Base-by-base conservation (phyloP, 176 grass and related monocot genomes). In the Pontederia crassipes region DNA sequence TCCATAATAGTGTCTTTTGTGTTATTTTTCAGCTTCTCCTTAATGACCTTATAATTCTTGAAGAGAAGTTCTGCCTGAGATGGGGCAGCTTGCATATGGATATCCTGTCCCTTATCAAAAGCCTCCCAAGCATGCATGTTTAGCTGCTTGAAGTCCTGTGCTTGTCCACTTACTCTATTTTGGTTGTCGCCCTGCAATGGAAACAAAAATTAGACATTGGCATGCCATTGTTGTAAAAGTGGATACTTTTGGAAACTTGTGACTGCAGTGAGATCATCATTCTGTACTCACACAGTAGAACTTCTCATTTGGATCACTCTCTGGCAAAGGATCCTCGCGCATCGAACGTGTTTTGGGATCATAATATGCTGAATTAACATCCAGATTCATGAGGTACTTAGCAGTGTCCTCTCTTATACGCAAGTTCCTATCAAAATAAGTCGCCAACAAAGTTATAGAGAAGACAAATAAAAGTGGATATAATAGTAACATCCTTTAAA, bases 371-470 rank as follows among this genome's bases (percentile, higher is more conserved):
- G 93, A 97, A 75, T 97, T 88, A 8, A 97, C 93, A 78, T 97
- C 93, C 2, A 97, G 74, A 52, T 97, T 97, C 67, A 97, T 57
- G 71, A 91, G 78, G 72, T 91, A 97, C 17, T 97, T 97, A 66
- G 84, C 92, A 24, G 92, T 91, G 71, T 97, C 92, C 82, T 97
- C 87, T 75, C 92, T 82, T 48, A 97, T 97, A 91, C 92, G 87
- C 75, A 97, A 77, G 67, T 97, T 97, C 77, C 87, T 89, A 80
- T 48, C 74, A 40, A 7, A 40, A 7, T 2, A 40, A 81, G 49
- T 9, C 45, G 32, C 32, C 13, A 46, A 27, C 20, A 6, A 46
- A 0, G 12, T 66, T 52, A 57, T 12, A 16, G 14, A 20, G 12
- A 59, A 32, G 4, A 28, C 57, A 0, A 59, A 12, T 47, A 47